A percentile compares a stretch with the other conserved stretches of the same genome.
Evolutionary conservation across 495 filamentous ascomycete genomes (phyloP).

Genomic region (Wilcoxina mikolae): DNA sequence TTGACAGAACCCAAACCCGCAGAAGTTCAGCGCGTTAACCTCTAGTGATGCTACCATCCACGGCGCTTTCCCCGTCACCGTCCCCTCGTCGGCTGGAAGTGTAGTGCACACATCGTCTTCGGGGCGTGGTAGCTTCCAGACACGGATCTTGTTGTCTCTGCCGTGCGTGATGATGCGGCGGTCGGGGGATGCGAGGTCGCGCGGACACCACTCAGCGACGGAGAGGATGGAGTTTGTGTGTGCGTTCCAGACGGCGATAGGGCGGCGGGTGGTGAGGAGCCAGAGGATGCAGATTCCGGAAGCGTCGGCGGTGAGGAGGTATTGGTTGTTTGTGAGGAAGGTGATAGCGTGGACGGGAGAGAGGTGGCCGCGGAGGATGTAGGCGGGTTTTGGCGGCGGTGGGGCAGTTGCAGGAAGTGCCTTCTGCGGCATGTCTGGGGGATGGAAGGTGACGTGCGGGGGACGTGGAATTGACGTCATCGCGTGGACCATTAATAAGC

Average conservation of each 20-base stretch:
- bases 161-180: conserved; percentile 53
- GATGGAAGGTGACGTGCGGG: background rate
- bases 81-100: conserved; percentile 9
- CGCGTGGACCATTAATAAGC: too few species aligned
- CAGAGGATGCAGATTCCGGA: conserved; percentile 82
- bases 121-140: background rate
- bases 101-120: background rate
- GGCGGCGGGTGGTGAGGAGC: conserved; percentile 67
- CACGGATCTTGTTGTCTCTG: conserved; percentile 62
- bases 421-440: background rate
- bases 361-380: conserved; percentile 77
- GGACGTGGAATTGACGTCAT: background rate
- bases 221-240: conserved; percentile 69
- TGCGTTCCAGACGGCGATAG: conserved; percentile 73
- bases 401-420: background rate
- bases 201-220: conserved; percentile 49
- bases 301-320: conserved; percentile 74
- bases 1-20: conserved; percentile 53
- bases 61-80: conserved; percentile 32
- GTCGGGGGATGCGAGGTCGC: conserved; percentile 25
- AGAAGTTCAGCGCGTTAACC: conserved; percentile 93
- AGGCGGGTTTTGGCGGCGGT: conserved; percentile 34
- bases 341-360: conserved; percentile 63
- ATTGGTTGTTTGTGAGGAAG: conserved; percentile 57
- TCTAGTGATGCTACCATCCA: conserved; percentile 72